Evolutionary conservation across 192 early-diverging fungal species (phyloP), one percentile per base, ranked within the genome.

Genomic region (Entrophospora sp.): DNA sequence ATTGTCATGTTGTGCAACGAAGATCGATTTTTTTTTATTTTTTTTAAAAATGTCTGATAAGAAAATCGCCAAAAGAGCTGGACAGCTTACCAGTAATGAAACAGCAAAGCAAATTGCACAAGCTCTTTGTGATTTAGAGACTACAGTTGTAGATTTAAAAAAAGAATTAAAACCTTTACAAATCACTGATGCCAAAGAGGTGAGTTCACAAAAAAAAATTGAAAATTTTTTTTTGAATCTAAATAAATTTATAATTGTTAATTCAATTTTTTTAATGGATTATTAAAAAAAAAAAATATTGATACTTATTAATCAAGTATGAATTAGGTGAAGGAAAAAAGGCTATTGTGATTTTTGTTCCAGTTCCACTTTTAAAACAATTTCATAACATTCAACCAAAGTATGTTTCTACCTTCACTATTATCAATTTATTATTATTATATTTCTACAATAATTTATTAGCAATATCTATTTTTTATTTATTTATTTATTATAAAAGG

Each of bases 361-460:
- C 96, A 67, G 94, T 97, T 64, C 96, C 96, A 45, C 77, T 87
- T 69, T 75, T 94, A 62, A 93, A 94, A 86, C 85, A 85, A 61
- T 92, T 92, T 87, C 93, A 97, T 86, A 96, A 96, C 87, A 83
- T 96, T 75, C 94, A 96, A 83, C 79, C 85, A 75, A 89, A 87
- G 80, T 81, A 75, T 14, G 35, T 10, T 22, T 16, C 61, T 44
- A 22, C 42, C 24, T 27, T 55, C 43, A 16, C 20, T 30, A 10
- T 18, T 57, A n/a, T 20, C 32, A 16, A 12, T 55, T 27, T 12
- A 10, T 61, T 28, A 31, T 3, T 12, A 25, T 30, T 7, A n/a
- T 55, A 25, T 43, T 30, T 44, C 14, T 25, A 7, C 8, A 36
- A 20, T 38, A 4, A 32, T 40, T 58, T 2, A n/a, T 22, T 14